Conservation (phyloP, 176 grass and related monocot genomes). For the Lolium perenne region DNA sequence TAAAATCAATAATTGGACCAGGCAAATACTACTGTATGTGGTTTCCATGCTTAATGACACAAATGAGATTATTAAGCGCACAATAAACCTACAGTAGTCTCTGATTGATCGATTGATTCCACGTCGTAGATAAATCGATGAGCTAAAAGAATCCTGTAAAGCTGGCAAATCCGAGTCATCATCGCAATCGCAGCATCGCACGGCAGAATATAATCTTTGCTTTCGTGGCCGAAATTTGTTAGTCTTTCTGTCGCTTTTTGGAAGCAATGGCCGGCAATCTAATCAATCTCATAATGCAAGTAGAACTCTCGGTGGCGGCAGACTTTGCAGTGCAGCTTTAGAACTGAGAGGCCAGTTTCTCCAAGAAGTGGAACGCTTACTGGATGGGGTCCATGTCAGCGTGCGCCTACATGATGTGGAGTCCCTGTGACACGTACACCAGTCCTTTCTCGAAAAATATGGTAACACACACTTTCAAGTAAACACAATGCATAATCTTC, state of each 20-base stretch:
- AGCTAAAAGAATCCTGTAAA: not conserved
- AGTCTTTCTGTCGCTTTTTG: constrained; percentile 9
- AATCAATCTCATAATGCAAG: constrained; percentile 12
- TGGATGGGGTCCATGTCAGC: not conserved
- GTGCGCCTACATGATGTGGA: constrained; percentile 15
- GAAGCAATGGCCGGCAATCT: not conserved
- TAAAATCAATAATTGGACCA: not conserved
- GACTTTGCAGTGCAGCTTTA: not conserved
- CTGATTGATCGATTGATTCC: not conserved
- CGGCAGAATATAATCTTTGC: not conserved
- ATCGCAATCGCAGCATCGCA: not conserved
- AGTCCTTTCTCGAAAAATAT: not conserved
- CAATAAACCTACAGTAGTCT: not conserved
- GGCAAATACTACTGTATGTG: not conserved
- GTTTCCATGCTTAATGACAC: not conserved
- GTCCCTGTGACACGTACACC: not conserved
- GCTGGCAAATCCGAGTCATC: constrained; percentile 3
- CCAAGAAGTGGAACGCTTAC: not conserved
- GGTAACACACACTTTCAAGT: not conserved
- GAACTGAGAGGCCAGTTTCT: not conserved
- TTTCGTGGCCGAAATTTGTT: not conserved
- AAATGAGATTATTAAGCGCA: not conserved
- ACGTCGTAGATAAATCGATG: not conserved
- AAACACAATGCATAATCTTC: not conserved
- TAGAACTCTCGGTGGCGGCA: not conserved